Conservation (phyloP, 257 asterid genomes). For the Ocimum tenuiflorum region DNA sequence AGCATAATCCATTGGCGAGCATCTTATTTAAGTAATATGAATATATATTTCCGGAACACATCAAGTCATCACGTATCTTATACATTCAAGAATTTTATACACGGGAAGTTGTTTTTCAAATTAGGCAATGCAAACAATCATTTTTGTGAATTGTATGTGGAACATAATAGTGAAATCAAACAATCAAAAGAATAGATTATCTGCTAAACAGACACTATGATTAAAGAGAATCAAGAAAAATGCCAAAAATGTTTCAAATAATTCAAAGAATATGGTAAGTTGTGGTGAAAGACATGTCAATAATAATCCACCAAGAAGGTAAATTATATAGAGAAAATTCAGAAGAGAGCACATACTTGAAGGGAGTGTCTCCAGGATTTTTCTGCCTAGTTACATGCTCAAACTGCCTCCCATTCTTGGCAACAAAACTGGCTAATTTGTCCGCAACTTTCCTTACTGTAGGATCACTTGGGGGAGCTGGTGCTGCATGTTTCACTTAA, state of each 20-base stretch:
- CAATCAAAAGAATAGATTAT: not conserved
- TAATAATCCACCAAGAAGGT: not conserved
- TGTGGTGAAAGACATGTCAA: not conserved
- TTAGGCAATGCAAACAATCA: not conserved
- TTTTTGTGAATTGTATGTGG: not conserved
- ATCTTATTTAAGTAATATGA: not conserved
- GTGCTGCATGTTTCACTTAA: slow-evolving; percentile 99
- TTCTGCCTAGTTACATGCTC: slow-evolving; percentile 84
- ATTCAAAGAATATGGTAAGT: not conserved
- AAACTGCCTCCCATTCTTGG: slow-evolving; percentile 91
- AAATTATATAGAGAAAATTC: not conserved
- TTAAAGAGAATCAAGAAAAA: not conserved
- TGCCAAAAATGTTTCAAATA: not conserved
- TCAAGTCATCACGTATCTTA: not conserved
- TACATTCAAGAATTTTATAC: not conserved
- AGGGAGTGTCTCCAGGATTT: slow-evolving; percentile 95
- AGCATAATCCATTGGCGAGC: not conserved
- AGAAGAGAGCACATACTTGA: slow-evolving; percentile 51
- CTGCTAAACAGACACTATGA: not conserved
- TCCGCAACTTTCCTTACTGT: slow-evolving; percentile 87
- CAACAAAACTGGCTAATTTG: slow-evolving; percentile 92
- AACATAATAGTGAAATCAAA: not conserved
- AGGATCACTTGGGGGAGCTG: slow-evolving; percentile 85
- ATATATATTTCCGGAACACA: not conserved
- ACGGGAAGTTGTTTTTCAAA: not conserved